A percentile compares a stretch with the other conserved stretches of the same genome.
phyloP scores from a whole-genome alignment of 202 grass and related monocot species.

The Panicum virgatum region DNA sequence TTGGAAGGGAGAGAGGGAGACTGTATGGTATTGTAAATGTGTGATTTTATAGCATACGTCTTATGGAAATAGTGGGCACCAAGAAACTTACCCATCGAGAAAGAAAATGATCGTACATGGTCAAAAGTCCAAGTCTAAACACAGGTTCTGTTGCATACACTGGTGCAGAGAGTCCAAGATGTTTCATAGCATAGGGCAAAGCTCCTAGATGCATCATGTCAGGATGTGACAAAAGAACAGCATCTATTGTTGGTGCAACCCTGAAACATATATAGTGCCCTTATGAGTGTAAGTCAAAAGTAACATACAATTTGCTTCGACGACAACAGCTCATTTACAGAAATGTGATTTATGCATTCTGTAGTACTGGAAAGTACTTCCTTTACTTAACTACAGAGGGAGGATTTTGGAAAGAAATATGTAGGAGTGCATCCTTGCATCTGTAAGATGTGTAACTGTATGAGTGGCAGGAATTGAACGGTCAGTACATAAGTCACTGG shows the following conservation, averaged over 20 bases:
- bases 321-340: not conserved
- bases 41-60: not conserved
- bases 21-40: conserved; percentile 16
- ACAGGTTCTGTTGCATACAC: conserved; percentile 95
- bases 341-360: not conserved
- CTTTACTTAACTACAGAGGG: not conserved
- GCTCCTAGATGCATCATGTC: conserved; percentile 95
- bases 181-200: conserved; percentile 91
- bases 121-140: conserved; percentile 95
- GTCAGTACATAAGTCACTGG: not conserved
- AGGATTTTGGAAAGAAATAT: conserved; percentile 27
- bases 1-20: not conserved
- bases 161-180: conserved; percentile 84
- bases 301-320: not conserved
- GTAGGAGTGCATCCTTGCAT: not conserved
- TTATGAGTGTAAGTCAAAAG: conserved; percentile 23
- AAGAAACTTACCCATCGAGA: conserved; percentile 84
- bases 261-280: conserved; percentile 41
- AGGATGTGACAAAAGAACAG: conserved; percentile 86
- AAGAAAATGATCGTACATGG: conserved; percentile 90
- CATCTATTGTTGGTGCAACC: conserved; percentile 79
- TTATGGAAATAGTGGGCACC: not conserved
- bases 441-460: not conserved
- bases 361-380: not conserved
- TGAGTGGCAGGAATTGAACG: not conserved